Conservation (phyloP, 177 flowering plant species). For the Vitis hybrid region DNA sequence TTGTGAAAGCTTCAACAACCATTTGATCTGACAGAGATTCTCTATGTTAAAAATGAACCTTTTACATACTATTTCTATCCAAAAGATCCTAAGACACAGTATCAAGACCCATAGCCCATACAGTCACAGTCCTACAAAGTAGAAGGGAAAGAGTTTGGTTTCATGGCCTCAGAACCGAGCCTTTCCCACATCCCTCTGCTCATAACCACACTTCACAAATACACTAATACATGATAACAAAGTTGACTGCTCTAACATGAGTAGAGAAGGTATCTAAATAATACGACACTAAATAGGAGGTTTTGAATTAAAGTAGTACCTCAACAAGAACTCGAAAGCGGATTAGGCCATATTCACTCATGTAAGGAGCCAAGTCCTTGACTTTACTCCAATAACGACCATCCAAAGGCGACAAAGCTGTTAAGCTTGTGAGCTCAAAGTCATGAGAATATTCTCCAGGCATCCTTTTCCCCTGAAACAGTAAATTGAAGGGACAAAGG, state of each 20-base stretch:
- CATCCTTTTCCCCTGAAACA: conserved; percentile 37
- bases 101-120: too few relatives aligned
- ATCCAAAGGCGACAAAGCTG: conserved; percentile 87
- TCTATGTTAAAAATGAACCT: conserved; percentile 1
- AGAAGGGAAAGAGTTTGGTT: too few relatives aligned
- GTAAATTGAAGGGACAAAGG: neutral
- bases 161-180: neutral
- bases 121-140: too few relatives aligned
- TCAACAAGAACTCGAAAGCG: conserved; percentile 81
- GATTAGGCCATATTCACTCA: conserved; percentile 89
- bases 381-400: conserved; percentile 92
- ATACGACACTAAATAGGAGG: neutral
- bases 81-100: too few relatives aligned
- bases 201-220: too few relatives aligned
- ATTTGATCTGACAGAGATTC: conserved; percentile 55
- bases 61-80: neutral
- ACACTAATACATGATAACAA: neutral
- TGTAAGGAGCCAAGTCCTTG: conserved; percentile 72
- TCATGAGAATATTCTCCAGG: conserved; percentile 24
- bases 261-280: too few relatives aligned
- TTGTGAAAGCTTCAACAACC: conserved; percentile 85
- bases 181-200: too few relatives aligned
- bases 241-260: neutral
- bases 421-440: conserved; percentile 60
- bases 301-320: conserved; percentile 36